Percentiles rank a stretch among this genome's conserved stretches.
Conservation (phyloP, 1,284 basidiomycete genomes). For the Bothia castanella region DNA sequence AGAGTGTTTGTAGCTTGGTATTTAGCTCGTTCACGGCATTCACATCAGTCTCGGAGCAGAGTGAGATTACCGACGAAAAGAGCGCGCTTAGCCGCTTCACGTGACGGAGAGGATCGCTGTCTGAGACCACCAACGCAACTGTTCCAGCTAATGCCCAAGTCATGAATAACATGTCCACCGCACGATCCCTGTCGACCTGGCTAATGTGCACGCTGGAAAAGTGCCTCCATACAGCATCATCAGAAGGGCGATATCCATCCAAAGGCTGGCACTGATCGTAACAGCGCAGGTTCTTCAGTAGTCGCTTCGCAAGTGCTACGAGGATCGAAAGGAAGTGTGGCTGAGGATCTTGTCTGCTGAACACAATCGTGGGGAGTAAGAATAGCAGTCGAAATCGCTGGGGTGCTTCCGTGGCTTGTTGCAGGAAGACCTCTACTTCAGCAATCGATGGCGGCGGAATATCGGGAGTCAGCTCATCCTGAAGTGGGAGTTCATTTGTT, state of each 20-base stretch:
- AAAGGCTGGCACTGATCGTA: neutral
- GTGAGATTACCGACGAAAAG: neutral
- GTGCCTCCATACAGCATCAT: neutral
- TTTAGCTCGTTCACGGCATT: neutral
- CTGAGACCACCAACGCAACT: no score
- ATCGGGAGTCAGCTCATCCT: neutral
- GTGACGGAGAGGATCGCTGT: no score
- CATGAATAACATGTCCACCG: neutral
- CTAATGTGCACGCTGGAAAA: no score
- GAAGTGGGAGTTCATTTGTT: neutral
- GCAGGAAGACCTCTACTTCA: neutral
- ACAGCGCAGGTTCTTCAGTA: neutral
- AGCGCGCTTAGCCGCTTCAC: no score
- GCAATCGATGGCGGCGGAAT: neutral
- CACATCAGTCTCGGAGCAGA: neutral
- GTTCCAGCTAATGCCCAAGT: neutral
- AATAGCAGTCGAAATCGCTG: neutral
- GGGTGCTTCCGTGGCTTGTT: neutral
- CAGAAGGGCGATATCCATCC: neutral
- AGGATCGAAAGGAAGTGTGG: neutral
- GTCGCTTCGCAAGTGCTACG: neutral
- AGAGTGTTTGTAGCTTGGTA: no score
- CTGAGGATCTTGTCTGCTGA: no score
- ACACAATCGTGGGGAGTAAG: neutral
- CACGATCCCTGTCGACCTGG: neutral